These are phyloP conservation scores for Eucalyptus tenuipes DNA, from an alignment of 345 rosid genomes.

Conservation along the genomic window DNA sequence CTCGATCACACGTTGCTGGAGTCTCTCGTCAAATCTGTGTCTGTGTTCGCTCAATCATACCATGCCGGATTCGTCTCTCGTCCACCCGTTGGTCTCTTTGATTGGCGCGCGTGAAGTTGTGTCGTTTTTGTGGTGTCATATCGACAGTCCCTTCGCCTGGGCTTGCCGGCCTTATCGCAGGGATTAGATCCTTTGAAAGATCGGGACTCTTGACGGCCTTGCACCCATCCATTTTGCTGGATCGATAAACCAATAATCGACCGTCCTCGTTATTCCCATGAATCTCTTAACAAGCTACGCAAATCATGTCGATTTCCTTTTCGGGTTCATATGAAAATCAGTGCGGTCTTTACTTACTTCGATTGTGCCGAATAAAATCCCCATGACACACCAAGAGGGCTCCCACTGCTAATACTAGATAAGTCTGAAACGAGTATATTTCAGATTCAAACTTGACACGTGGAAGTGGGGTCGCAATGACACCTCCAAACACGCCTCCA, in stretches of 20 bases:
- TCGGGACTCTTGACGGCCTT: too few species aligned
- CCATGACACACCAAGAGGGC: not conserved
- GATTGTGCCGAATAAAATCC: not conserved
- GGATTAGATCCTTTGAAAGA: too few species aligned
- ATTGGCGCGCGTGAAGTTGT: not conserved
- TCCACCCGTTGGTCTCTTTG: not conserved
- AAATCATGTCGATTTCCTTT: not conserved
- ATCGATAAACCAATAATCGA: too few species aligned
- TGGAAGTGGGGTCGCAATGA: too few species aligned
- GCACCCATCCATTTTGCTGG: too few species aligned
- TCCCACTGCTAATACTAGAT: not conserved
- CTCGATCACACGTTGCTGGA: not conserved
- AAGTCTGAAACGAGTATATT: not conserved
- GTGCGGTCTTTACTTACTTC: not conserved
- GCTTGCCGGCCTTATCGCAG: too few species aligned
- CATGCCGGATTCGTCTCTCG: not conserved
- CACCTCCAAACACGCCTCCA: too few species aligned
- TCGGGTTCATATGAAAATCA: not conserved
- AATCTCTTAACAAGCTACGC: not conserved
- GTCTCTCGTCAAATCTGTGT: not conserved
- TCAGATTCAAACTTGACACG: not conserved
- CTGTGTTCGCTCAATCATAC: not conserved
- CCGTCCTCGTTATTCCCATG: too few species aligned
- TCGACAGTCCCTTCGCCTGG: too few species aligned
- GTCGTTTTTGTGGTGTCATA: too few species aligned